Base-by-base conservation (phyloP, 768 basidiomycete genomes). In the Cubamyces sp. region DNA sequence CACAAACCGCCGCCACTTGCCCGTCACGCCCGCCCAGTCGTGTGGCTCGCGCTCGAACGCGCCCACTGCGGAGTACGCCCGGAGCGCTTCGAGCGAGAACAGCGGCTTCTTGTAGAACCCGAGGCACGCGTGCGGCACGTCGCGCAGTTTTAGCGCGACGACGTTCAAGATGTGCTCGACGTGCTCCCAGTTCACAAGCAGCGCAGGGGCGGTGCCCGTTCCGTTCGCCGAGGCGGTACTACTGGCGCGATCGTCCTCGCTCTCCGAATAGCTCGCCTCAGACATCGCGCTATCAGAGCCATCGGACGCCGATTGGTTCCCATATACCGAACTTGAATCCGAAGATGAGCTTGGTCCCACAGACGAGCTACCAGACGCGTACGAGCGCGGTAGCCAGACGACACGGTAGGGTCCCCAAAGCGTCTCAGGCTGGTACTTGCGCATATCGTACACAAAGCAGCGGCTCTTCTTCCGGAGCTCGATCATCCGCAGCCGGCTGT, bases 11-110 rank as follows among this genome's bases (percentile, higher is more conserved):
- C 82, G 78, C 90, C 90, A 92, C n/a, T 78, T 81, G 7, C 90
- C 90, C 72, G 87, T 84, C 3, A 91, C 81, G 12, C 88, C 88
- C 19, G 89, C 88, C 91, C 91, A 92, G 69, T 91, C 89, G 19
- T 69, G 65, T 8, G 71, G 66, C 41, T 66, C 40, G 45, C 71
- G 71, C 43, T 73, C 68, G 9, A 69, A 72, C 54, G 73, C 65
- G 18, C 77, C 78, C 14, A 82, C 82, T 11, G 84, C 84, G 18
- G 85, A 86, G 65, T 82, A 81, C n/a, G 81, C 75, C 9, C 85
- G 75, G 11, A 81, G 78, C 5, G 82, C 79, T 50, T 84, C 77
- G 21, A 88, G 69, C 8, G 84, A 81, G 41, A 77, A 70, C 14
- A 81, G 82, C 0, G 87, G 87, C 43, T 73, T 70, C 26, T 77